Evolutionary conservation across 768 basidiomycete species (phyloP).

Genomic region (Kwoniella botswanensis): DNA sequence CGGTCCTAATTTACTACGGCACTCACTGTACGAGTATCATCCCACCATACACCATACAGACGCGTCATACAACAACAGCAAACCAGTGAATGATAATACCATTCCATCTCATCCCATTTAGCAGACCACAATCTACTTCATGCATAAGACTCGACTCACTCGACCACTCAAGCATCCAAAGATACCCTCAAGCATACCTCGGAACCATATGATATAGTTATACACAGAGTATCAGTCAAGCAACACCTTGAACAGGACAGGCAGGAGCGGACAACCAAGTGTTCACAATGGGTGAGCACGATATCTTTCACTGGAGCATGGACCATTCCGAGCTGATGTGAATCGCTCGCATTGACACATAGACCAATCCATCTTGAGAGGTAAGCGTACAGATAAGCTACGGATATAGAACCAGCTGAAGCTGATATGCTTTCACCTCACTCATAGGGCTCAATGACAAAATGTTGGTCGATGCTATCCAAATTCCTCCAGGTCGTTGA

Average conservation of each 20-base stretch:
- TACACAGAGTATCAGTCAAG: background rate
- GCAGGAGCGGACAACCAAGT: background rate
- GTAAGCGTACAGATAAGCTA: slow-evolving; percentile 18
- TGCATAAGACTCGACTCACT: background rate
- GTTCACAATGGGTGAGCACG: slow-evolving; percentile 8
- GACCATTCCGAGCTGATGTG: background rate
- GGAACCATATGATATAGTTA: slow-evolving; percentile 4
- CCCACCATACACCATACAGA: slow-evolving; percentile 7
- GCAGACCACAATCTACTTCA: background rate
- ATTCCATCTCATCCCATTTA: background rate
- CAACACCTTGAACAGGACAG: background rate
- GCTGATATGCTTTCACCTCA: slow-evolving; percentile 1
- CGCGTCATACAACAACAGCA: slow-evolving; percentile 5
- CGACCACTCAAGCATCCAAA: background rate
- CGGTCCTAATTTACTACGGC: no score
- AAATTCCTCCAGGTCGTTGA: background rate
- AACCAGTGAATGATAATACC: background rate
- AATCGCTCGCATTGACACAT: background rate
- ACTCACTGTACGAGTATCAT: background rate
- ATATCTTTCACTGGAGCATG: background rate
- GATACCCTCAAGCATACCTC: background rate
- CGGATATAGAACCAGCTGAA: background rate
- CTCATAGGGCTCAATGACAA: slow-evolving; percentile 56
- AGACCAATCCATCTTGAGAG: slow-evolving; percentile 49
- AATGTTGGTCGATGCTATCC: slow-evolving; percentile 33